A percentile compares a stretch with the other conserved stretches of the same genome.
These are phyloP conservation scores for Ganoderma lucidum DNA, from an alignment of 1,284 basidiomycete genomes.

Conservation along the genomic window DNA sequence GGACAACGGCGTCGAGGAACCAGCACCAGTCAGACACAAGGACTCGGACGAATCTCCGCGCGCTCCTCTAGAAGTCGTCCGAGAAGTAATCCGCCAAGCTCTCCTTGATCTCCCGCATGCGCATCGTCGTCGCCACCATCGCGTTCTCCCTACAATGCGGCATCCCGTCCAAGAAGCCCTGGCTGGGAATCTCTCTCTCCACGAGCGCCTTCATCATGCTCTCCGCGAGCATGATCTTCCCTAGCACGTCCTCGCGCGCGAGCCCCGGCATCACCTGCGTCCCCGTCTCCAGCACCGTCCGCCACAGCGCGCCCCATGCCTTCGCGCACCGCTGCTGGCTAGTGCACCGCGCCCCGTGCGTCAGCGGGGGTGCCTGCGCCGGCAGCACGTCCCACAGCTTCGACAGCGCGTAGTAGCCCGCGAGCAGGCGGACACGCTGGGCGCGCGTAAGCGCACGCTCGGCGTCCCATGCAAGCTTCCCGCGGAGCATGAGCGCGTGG, in stretches of 20 bases:
- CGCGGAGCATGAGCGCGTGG: constrained; percentile 52
- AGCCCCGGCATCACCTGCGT: constrained; percentile 43
- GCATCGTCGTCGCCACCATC: constrained; percentile 39
- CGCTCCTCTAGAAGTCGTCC: constrained; percentile 39
- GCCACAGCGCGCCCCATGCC: constrained; percentile 51
- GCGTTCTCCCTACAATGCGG: constrained; percentile 46
- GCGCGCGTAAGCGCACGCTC: constrained; percentile 47
- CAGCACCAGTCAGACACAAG: neutral
- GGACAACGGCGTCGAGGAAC: neutral
- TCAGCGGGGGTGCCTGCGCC: constrained; percentile 45
- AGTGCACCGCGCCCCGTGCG: constrained; percentile 49
- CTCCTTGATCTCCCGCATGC: constrained; percentile 43
- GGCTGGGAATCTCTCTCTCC: constrained; percentile 48
- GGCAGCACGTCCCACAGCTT: constrained; percentile 52
- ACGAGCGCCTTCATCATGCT: constrained; percentile 50
- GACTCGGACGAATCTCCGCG: no score
- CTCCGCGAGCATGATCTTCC: constrained; percentile 50
- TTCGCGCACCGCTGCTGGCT: constrained; percentile 52
- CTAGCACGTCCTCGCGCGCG: constrained; percentile 49
- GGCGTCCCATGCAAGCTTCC: constrained; percentile 50
- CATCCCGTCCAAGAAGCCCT: constrained; percentile 49
- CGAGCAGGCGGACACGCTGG: constrained; percentile 51
- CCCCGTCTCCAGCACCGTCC: constrained; percentile 47
- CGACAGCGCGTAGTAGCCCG: constrained; percentile 51
- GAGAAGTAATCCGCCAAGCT: constrained; percentile 44